phyloP scores from a whole-genome alignment of 202 grass and related monocot species.

The Cymbopogon flexuosus region DNA sequence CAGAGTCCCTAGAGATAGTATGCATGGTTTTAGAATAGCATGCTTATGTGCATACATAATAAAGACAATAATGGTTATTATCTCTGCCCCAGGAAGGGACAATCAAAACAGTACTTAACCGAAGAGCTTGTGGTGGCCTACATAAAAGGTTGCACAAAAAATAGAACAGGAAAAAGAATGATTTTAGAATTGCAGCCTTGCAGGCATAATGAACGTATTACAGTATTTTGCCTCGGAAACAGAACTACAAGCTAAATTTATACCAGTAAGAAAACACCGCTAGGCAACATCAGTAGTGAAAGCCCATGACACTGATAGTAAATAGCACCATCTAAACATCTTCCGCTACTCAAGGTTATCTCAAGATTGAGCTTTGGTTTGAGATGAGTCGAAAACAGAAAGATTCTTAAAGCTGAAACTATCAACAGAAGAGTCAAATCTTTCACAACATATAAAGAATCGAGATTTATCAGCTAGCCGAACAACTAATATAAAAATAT shows the following conservation, averaged over 20 bases:
- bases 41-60: slow-evolving; percentile 21
- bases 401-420: slow-evolving; percentile 7
- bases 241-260: not conserved
- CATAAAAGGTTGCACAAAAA: not conserved
- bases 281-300: not conserved
- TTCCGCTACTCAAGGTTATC: not conserved
- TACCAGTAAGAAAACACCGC: not conserved
- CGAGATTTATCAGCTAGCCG: not conserved
- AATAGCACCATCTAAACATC: not conserved
- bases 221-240: not conserved
- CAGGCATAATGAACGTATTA: not conserved
- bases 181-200: slow-evolving; percentile 1
- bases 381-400: not conserved
- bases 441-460: slow-evolving; percentile 6
- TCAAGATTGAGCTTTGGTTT: not conserved
- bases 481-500: not conserved
- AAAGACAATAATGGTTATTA: slow-evolving; percentile 9
- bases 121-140: slow-evolving; percentile 6
- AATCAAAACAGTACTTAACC: slow-evolving; percentile 8
- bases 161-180: slow-evolving; percentile 6
- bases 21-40: slow-evolving; percentile 25
- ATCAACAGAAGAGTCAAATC: slow-evolving; percentile 3
- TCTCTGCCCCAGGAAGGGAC: slow-evolving; percentile 7
- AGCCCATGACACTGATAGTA: not conserved
- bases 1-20: slow-evolving; percentile 76